Evolutionary conservation across 2,329 filamentous ascomycete species (phyloP), one percentile per base, ranked within the genome.

Genomic region (Zarea fungicola): DNA sequence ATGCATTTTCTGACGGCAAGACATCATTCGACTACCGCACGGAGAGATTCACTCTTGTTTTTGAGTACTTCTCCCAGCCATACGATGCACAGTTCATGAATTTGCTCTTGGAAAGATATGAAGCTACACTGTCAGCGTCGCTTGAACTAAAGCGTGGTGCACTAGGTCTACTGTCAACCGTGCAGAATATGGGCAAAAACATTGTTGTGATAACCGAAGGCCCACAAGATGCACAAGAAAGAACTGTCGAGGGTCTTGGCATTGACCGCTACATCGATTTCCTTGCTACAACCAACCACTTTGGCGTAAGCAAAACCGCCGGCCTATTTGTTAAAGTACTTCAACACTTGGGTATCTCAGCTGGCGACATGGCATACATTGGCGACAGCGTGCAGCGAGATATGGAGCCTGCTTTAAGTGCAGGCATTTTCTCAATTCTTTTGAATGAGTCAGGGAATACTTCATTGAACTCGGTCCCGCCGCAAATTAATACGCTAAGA

Each of bases 181-280:
- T 75, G 3, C 67, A 63, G 43, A 10, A 26, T 0, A 53, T 60
- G 1, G 63, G 64, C 0, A 70, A 71, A 53, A 70, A 63, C n/a
- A 59, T 75, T 4, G 61, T 64, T 0, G 54, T 76, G 16, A 62
- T 76, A 1, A 75, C 72, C 0, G 73, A 77, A 53, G 72, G 73
- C 0, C 73, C 71, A 0, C 64, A 70, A 32, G 73, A 76, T 56
- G 66, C 71, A 2, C 73, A 77, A 47, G 62, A 70, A 52, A 67
- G 71, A 56, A 72, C 73, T 0, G 35, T 73, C 1, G 40, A 55
- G 13, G 54, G 61, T 25, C 42, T 44, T 14, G 29, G 42, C 7
- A 36, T 36, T 18, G 16, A n/a, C 10, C 8, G 16, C 10, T 36
- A 36, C 16, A 18, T 18, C 16, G 34, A 36, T 18, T 36, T 36